Base-by-base conservation (phyloP, 1,284 basidiomycete species). In the Rhodotorula sp. region DNA sequence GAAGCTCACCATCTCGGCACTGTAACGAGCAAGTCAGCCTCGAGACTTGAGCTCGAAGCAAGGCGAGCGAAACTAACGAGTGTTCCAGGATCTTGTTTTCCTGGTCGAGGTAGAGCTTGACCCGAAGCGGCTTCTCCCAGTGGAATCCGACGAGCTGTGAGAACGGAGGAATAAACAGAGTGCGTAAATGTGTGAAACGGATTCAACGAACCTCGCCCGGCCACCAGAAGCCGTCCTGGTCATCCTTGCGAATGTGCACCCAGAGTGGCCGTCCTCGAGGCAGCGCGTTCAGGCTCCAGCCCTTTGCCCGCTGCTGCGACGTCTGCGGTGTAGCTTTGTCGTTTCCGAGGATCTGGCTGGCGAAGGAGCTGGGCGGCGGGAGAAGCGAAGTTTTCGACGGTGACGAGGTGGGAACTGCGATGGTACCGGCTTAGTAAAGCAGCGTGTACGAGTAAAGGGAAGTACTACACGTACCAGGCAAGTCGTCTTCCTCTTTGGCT, bases 161-260 rank as follows among this genome's bases (percentile, higher is more conserved):
- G 5, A 3, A 34, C n/a, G 8, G 23, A 12, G 25, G 23, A 48
- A 21, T 23, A 17, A 54, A 44, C 34, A 17, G 23, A 7, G 23
- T 2, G 2, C 1, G 14, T 3, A 2, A 17, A 3, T 27, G 7
- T 8, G 42, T 48, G 34, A 34, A 34, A 34, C 34, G 34, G 34
- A 21, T 16, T 21, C 5, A 5, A 49, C 70, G 42, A 44, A 74
- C 72, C 48, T 61, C 53, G 13, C 53, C 72, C 7, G 67, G 63
- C 72, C 72, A 74, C 72, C 72, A 74, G 25, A 71, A 74, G 13
- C 56, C 67, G 10, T 50, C 49, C n/a, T 44, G 21, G 4, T 13
- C 66, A 5, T 45, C 52, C 25, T 42, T 34, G 42, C 59, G 49
- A 1, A 66, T 42, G 16, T 68, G 72, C 4, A 58, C 58, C 72